phyloP scores from a whole-genome alignment of 306 rosid genomes.

The Canavalia ensiformis region DNA sequence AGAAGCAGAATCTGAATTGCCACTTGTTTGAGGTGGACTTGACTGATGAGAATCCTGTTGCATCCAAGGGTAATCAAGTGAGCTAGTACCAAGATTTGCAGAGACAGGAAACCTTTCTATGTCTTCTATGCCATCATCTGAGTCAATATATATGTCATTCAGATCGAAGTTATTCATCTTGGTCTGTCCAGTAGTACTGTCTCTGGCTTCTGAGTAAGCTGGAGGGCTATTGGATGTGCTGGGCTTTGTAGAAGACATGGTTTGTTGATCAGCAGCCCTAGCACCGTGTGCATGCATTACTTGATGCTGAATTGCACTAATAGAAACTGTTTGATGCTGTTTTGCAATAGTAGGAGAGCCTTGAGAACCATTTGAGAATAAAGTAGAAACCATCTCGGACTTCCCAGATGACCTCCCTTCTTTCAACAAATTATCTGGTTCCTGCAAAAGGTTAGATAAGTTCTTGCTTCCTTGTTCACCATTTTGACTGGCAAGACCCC shows the following conservation, averaged over 20 bases:
- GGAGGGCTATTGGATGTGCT: constrained; percentile 69
- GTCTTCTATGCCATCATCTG: constrained; percentile 81
- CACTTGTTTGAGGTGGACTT: constrained; percentile 95
- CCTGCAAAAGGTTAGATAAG: constrained; percentile 65
- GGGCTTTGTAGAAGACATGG: constrained; percentile 59
- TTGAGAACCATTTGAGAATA: constrained; percentile 66
- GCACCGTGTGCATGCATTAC: constrained; percentile 56
- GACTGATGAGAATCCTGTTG: constrained; percentile 86
- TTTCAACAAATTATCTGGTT: constrained; percentile 64
- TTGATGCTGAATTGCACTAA: constrained; percentile 55
- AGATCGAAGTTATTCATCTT: constrained; percentile 80
- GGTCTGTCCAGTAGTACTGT: constrained; percentile 64
- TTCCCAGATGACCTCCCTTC: constrained; percentile 63
- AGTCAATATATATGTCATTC: constrained; percentile 83
- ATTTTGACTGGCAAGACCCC: constrained; percentile 68
- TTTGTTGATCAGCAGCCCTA: constrained; percentile 57
- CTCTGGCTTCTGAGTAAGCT: constrained; percentile 71
- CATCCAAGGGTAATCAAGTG: constrained; percentile 74
- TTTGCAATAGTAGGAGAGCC: constrained; percentile 61
- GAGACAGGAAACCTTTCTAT: constrained; percentile 67
- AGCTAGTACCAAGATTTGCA: constrained; percentile 66
- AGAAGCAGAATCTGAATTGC: constrained; percentile 93
- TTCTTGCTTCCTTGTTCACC: constrained; percentile 62
- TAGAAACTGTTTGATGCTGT: constrained; percentile 52
- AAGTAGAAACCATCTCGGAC: constrained; percentile 61